Evolutionary conservation across 352 stramenopile species (phyloP).

Genomic region (Pythium monospermum): DNA sequence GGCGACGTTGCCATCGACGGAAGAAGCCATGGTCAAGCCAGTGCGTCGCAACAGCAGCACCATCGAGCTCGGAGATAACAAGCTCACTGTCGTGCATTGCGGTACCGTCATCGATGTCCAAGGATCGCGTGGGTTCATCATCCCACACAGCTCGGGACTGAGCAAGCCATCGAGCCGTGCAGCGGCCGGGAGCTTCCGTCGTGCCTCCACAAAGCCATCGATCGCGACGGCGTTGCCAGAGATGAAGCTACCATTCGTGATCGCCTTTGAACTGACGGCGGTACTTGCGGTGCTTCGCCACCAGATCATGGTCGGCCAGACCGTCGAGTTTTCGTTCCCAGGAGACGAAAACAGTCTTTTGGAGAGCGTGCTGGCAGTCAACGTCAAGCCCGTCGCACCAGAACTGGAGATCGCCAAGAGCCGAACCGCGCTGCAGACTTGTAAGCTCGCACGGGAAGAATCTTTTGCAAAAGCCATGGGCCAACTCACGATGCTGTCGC

Average conservation of each 20-base stretch:
- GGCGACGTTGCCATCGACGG: constrained; percentile 12
- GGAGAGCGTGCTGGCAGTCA: constrained; percentile 32
- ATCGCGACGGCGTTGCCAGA: not conserved
- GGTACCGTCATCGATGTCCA: constrained; percentile 77
- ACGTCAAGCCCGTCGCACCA: constrained; percentile 57
- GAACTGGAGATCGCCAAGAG: constrained; percentile 65
- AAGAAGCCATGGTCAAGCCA: constrained; percentile 3
- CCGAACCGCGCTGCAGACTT: constrained; percentile 59
- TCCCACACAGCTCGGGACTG: constrained; percentile 57
- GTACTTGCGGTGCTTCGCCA: constrained; percentile 34
- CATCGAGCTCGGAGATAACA: constrained; percentile 41
- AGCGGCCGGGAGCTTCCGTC: constrained; percentile 8
- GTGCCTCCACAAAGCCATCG: not conserved
- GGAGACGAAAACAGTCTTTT: constrained; percentile 24
- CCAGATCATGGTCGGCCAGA: constrained; percentile 58
- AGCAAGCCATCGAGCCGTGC: not conserved
- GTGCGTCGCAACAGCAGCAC: constrained; percentile 23
- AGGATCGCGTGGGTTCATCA: constrained; percentile 68
- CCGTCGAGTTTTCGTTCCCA: constrained; percentile 61
- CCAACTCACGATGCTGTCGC: constrained; percentile 71
- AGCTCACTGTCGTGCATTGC: constrained; percentile 66
- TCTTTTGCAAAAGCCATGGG: constrained; percentile 76
- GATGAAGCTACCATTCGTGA: constrained; percentile 57
- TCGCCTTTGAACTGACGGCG: constrained; percentile 58
- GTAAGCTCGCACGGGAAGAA: constrained; percentile 67